Evolutionary conservation across 2,329 filamentous ascomycete genomes (phyloP).

Genomic region (Hymenoscyphus fraxineus): DNA sequence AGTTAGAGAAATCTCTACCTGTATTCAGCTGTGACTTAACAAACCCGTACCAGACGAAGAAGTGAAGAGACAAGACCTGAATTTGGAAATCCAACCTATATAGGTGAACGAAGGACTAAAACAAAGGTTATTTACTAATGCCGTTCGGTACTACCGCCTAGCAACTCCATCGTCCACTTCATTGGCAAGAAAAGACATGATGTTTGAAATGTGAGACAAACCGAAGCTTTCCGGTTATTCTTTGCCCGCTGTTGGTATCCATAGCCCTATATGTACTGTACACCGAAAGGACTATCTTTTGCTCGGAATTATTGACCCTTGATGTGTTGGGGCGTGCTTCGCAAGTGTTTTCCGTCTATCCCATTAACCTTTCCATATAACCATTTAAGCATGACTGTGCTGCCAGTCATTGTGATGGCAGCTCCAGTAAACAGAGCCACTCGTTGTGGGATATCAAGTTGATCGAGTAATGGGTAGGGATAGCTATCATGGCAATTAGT

Average conservation of each 20-base stretch:
- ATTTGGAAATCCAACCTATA: neutral
- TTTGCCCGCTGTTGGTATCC: neutral
- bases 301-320: slow-evolving; percentile 25
- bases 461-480: slow-evolving; percentile 78
- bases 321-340: slow-evolving; percentile 25
- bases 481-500: slow-evolving; percentile 51
- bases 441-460: slow-evolving; percentile 63
- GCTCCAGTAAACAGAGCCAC: slow-evolving; percentile 65
- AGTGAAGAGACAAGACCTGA: neutral
- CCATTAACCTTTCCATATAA: slow-evolving; percentile 67
- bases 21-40: too few relatives aligned
- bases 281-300: neutral
- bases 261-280: neutral
- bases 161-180: neutral
- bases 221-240: neutral
- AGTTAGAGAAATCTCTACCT: too few relatives aligned
- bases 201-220: neutral
- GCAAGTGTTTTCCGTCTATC: slow-evolving; percentile 39
- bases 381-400: slow-evolving; percentile 66
- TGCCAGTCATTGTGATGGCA: slow-evolving; percentile 67
- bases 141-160: neutral
- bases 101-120: neutral
- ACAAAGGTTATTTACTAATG: neutral
- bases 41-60: too few relatives aligned
- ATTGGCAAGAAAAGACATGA: neutral